Conservation (phyloP, 73 alveolate genomes). For the Paraurostyla sp. region DNA sequence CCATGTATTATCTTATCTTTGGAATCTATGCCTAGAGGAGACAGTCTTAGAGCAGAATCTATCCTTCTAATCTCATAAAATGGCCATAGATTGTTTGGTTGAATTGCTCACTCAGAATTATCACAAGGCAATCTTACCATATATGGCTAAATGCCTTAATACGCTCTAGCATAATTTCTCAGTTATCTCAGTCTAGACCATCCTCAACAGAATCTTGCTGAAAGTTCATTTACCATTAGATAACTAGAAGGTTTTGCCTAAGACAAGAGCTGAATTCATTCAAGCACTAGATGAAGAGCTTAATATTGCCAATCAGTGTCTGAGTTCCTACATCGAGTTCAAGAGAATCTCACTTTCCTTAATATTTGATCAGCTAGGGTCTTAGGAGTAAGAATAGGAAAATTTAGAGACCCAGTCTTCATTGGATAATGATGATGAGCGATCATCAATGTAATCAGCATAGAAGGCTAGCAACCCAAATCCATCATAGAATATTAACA, state of each 20-base stretch:
- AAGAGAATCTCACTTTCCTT: constrained; percentile 53
- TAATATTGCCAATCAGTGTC: constrained; percentile 42
- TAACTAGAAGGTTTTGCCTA: not conserved
- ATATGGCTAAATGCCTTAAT: constrained; percentile 71
- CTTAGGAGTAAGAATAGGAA: constrained; percentile 69
- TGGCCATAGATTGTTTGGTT: constrained; percentile 69
- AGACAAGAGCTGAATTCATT: constrained; percentile 55
- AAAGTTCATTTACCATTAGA: constrained; percentile 29
- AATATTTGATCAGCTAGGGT: constrained; percentile 65
- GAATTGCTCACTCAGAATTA: constrained; percentile 55
- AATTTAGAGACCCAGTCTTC: constrained; percentile 71
- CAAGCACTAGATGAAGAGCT: constrained; percentile 53
- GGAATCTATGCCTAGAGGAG: constrained; percentile 65
- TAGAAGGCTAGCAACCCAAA: not conserved
- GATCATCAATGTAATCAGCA: constrained; percentile 28
- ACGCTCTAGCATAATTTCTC: constrained; percentile 59
- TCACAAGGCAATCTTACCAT: constrained; percentile 56
- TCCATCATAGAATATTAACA: not conserved
- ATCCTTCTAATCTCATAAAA: constrained; percentile 47
- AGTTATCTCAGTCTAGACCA: constrained; percentile 45
- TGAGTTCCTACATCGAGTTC: constrained; percentile 71
- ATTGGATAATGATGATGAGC: constrained; percentile 61
- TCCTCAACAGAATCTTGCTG: constrained; percentile 47
- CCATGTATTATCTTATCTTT: constrained; percentile 61
- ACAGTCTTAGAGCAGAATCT: constrained; percentile 53